Base-by-base conservation (phyloP, 345 rosid genomes). In the Euphorbia lathyris region DNA sequence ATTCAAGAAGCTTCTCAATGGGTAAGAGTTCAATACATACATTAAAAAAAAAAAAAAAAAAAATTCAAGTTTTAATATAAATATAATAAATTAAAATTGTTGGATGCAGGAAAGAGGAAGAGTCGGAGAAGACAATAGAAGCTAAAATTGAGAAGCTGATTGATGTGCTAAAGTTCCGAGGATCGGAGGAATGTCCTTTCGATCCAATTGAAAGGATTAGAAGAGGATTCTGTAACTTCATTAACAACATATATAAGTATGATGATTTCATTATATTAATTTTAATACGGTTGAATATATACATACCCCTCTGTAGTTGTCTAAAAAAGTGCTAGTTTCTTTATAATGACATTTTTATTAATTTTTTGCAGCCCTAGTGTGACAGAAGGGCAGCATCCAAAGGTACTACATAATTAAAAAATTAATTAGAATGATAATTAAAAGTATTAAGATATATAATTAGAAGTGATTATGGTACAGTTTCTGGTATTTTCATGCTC, bases 401-500 rank as follows among this genome's bases (percentile, higher is more conserved):
- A 63, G 75, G 81, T 74, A 61, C 7, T 3, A 5, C 4, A 47
- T 63, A 43, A 25, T 64, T 25, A 9, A 8, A 25, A 7, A 27
- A 9, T 57, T 34, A 34, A 34, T 34, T 34, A 34, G n/a, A n/a
- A n/a, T n/a, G n/a, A n/a, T n/a, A n/a, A n/a, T n/a, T n/a, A n/a
- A n/a, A n/a, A n/a, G n/a, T n/a, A n/a, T n/a, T n/a, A n/a, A n/a
- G n/a, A n/a, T 2, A 2, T 2, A 34, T 34, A 34, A 34, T 34
- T 34, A 2, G 3, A 7, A 34, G 38, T n/a, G n/a, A n/a, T n/a
- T n/a, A 5, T 29, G 45, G 38, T 47, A 22, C 67, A 72, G 71
- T 69, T 65, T 52, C 53, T 78, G 52, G 77, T 78, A 34, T 78
- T 78, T 61, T 84, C 84, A 0, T 83, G 86, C 82, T 83, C 83